Conservation (phyloP, 1,284 basidiomycete species). For the Ganoderma multipileum region DNA sequence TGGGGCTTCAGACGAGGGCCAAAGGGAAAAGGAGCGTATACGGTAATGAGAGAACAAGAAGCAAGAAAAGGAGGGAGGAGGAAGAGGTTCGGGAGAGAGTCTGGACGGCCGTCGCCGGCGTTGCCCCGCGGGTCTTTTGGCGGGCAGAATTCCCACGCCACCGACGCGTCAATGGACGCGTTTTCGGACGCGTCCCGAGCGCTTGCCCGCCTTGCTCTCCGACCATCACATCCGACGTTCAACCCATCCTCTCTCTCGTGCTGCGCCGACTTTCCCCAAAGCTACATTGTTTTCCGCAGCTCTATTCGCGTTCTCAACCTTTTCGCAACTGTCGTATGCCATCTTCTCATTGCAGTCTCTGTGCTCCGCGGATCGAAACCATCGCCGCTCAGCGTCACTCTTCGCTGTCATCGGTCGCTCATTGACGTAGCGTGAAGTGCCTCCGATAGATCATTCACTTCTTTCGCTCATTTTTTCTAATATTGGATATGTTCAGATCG, state of each 20-base stretch:
- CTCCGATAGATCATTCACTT: slow-evolving; percentile 2
- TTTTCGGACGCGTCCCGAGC: slow-evolving; percentile 18
- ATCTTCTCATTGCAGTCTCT: neutral
- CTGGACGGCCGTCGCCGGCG: slow-evolving; percentile 29
- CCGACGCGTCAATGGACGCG: slow-evolving; percentile 27
- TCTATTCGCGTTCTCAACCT: neutral
- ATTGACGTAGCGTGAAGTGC: slow-evolving; percentile 2
- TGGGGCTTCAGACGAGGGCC: slow-evolving; percentile 13
- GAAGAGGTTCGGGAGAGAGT: slow-evolving; percentile 33
- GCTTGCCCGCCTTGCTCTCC: neutral
- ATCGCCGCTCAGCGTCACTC: neutral
- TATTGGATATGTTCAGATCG: neutral
- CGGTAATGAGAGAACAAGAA: slow-evolving; percentile 25
- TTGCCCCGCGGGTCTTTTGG: slow-evolving; percentile 25
- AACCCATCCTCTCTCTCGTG: neutral
- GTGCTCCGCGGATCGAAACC: neutral
- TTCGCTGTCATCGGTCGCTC: slow-evolving; percentile 1
- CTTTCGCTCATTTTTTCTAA: neutral
- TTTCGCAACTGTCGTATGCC: neutral
- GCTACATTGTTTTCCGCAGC: neutral
- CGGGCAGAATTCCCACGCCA: slow-evolving; percentile 33
- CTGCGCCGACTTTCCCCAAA: neutral
- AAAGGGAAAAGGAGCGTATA: slow-evolving; percentile 16
- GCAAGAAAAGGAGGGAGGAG: slow-evolving; percentile 29
- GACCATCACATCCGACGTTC: neutral